Conservation (phyloP, 352 stramenopile species). For the Globisporangium cylindrosporum region DNA sequence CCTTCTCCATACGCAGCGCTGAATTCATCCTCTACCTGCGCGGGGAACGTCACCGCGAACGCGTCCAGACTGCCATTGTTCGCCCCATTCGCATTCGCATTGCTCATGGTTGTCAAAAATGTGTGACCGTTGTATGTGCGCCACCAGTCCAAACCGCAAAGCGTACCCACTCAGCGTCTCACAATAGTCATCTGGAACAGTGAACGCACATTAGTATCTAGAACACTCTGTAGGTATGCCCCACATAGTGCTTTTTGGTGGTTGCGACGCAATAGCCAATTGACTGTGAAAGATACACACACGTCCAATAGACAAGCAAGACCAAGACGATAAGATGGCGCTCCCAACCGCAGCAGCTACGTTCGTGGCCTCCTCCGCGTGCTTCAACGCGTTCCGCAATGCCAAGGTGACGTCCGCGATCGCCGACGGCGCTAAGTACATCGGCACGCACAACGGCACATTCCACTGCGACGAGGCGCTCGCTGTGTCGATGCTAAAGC, state of each 20-base stretch:
- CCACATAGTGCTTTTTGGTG: constrained; percentile 4
- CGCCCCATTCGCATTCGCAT: neutral
- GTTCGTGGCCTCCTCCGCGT: constrained; percentile 61
- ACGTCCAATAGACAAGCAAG: neutral
- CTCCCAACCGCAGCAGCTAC: constrained; percentile 57
- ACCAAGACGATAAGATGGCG: constrained; percentile 39
- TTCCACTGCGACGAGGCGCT: constrained; percentile 99
- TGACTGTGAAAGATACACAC: constrained; percentile 1
- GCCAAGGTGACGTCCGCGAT: constrained; percentile 51
- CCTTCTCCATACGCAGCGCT: constrained; percentile 48
- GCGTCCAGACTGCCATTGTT: constrained; percentile 32
- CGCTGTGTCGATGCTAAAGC: constrained; percentile 95
- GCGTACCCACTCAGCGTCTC: neutral
- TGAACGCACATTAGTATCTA: neutral
- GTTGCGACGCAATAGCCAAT: neutral
- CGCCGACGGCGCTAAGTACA: constrained; percentile 68
- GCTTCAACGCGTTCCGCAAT: constrained; percentile 57
- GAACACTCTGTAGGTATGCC: neutral
- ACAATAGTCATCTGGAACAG: neutral
- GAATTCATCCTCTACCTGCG: constrained; percentile 65
- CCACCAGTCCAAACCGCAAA: constrained; percentile 5
- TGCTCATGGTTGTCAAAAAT: constrained; percentile 18
- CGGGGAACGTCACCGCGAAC: constrained; percentile 71
- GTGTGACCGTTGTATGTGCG: neutral
- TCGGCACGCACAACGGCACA: constrained; percentile 96